phyloP scores from a whole-genome alignment of 495 filamentous ascomycete genomes.

The Xylaria cubensis region DNA sequence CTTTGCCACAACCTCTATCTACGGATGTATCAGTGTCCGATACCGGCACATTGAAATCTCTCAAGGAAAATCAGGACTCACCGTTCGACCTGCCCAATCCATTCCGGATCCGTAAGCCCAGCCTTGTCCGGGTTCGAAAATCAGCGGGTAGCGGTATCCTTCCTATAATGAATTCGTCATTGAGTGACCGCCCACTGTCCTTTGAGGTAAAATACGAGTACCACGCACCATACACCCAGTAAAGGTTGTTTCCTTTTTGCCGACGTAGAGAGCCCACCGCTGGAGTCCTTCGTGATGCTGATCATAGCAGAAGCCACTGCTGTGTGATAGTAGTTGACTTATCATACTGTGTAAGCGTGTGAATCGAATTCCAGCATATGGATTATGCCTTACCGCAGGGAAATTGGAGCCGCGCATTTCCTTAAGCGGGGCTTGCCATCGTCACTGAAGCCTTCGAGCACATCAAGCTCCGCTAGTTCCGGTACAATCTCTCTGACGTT shows the following conservation, averaged over 20 bases:
- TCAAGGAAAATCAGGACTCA: background rate
- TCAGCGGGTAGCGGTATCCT: slow-evolving; percentile 46
- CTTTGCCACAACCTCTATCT: slow-evolving; percentile 38
- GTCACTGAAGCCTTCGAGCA: slow-evolving; percentile 40
- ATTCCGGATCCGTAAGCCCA: slow-evolving; percentile 59
- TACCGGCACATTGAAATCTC: background rate
- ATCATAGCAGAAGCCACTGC: slow-evolving; percentile 30
- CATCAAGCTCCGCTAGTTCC: slow-evolving; percentile 37
- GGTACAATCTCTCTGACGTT: slow-evolving; percentile 39
- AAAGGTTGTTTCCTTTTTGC: slow-evolving; percentile 3
- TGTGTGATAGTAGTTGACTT: slow-evolving; percentile 37
- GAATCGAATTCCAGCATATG: too few relatives aligned
- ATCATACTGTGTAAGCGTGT: background rate
- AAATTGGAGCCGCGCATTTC: slow-evolving; percentile 38
- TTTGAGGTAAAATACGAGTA: background rate
- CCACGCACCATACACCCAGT: background rate
- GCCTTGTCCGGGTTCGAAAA: slow-evolving; percentile 55
- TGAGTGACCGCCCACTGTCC: background rate
- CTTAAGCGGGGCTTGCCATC: slow-evolving; percentile 37
- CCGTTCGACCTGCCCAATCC: slow-evolving; percentile 51
- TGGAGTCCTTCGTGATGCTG: slow-evolving; percentile 6
- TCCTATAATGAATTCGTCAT: slow-evolving; percentile 25
- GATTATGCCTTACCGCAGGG: slow-evolving; percentile 32
- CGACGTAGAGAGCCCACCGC: slow-evolving; percentile 5
- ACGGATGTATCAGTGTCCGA: background rate